Percentiles rank a stretch among this genome's conserved stretches.
Conservation (phyloP, 2,329 filamentous ascomycete species). For the Calycina herbarum region DNA sequence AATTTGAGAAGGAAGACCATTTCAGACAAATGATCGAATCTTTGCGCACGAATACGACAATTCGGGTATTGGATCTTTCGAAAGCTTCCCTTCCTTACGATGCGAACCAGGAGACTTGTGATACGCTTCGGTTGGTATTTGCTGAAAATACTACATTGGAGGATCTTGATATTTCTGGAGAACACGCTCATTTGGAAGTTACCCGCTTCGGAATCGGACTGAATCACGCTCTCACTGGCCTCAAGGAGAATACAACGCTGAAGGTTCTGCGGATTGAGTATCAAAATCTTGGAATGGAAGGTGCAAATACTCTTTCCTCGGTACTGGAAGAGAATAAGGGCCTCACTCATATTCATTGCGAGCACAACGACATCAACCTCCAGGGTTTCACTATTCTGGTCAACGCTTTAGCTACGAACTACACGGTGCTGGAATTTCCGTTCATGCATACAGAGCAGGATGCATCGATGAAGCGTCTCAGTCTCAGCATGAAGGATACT, state of each 20-base stretch:
- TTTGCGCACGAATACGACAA: slow-evolving; percentile 60
- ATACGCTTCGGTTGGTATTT: slow-evolving; percentile 62
- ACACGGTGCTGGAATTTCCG: slow-evolving; percentile 60
- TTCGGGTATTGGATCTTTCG: slow-evolving; percentile 67
- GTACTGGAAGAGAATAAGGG: slow-evolving; percentile 65
- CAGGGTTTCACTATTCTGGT: slow-evolving; percentile 69
- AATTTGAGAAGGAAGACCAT: slow-evolving; percentile 47
- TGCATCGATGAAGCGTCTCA: slow-evolving; percentile 54
- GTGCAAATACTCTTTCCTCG: slow-evolving; percentile 67
- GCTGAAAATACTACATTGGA: slow-evolving; percentile 65
- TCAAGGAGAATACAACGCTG: slow-evolving; percentile 63
- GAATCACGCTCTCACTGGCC: slow-evolving; percentile 62
- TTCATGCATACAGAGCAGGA: slow-evolving; percentile 61
- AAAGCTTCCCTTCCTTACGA: slow-evolving; percentile 69
- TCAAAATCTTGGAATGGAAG: slow-evolving; percentile 68
- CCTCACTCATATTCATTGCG: slow-evolving; percentile 66
- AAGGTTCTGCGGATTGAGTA: slow-evolving; percentile 64
- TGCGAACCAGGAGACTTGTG: slow-evolving; percentile 66
- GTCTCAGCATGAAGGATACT: slow-evolving; percentile 38
- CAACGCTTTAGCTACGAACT: slow-evolving; percentile 67
- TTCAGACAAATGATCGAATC: slow-evolving; percentile 65
- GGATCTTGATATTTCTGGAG: slow-evolving; percentile 69
- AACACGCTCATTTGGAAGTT: slow-evolving; percentile 69
- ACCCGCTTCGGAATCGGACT: slow-evolving; percentile 68
- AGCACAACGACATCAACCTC: slow-evolving; percentile 71